Conservation (phyloP, 2,329 filamentous ascomycete genomes). For the Byssochlamys sp. region DNA sequence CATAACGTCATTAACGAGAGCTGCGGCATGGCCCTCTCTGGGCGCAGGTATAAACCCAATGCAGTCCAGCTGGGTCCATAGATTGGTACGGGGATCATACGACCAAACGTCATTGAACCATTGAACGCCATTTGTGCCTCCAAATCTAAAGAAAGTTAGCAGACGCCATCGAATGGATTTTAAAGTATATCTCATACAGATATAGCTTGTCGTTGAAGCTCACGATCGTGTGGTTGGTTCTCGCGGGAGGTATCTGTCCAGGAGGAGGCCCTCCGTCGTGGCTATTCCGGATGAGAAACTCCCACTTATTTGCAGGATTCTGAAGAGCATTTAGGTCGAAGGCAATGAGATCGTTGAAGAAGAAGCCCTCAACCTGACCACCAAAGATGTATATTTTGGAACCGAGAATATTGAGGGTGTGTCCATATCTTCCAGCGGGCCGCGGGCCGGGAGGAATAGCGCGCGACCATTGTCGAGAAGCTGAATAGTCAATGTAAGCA, state of each 20-base stretch:
- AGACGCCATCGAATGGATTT: not conserved
- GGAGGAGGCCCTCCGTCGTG: constrained; percentile 48
- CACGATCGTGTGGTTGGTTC: constrained; percentile 89
- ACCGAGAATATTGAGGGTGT: constrained; percentile 89
- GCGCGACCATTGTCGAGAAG: constrained; percentile 94
- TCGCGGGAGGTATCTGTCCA: constrained; percentile 67
- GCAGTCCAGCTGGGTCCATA: constrained; percentile 83
- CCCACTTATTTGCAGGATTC: constrained; percentile 84
- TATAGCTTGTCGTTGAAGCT: constrained; percentile 90
- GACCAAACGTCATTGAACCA: constrained; percentile 99
- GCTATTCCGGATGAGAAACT: constrained; percentile 72
- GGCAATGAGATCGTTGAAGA: constrained; percentile 92
- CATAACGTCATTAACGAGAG: constrained; percentile 95
- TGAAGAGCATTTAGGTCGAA: constrained; percentile 95
- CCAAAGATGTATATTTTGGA: constrained; percentile 97
- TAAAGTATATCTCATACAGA: constrained; percentile 51
- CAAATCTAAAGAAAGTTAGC: constrained; percentile 57
- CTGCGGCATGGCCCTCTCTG: constrained; percentile 86
- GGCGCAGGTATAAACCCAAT: constrained; percentile 94
- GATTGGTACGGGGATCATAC: constrained; percentile 73
- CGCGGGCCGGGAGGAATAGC: constrained; percentile 77
- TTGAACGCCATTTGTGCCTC: constrained; percentile 84
- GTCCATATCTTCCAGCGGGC: constrained; percentile 85
- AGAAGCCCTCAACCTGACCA: constrained; percentile 91
- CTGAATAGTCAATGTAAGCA: constrained; percentile 40